Percentiles rank a stretch among this genome's conserved stretches.
These are phyloP conservation scores for Collybiopsis confluens DNA, from an alignment of 768 basidiomycete genomes.

Conservation along the genomic window DNA sequence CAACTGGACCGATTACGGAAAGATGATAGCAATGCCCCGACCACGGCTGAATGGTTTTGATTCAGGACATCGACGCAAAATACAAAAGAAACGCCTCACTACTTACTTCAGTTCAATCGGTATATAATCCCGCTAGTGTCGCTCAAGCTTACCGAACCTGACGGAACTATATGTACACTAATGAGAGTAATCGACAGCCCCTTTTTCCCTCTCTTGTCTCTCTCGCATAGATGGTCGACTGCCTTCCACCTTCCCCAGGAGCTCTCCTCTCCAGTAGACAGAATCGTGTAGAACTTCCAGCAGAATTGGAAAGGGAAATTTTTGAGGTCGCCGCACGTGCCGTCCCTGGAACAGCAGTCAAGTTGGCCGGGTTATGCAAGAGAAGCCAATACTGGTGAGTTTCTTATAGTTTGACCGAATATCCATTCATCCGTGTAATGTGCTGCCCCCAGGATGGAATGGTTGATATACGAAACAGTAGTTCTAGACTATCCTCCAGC, in stretches of 20 bases:
- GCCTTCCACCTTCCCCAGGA: background rate
- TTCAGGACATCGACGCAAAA: too few species aligned
- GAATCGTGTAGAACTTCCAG: conserved; percentile 19
- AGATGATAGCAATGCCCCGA: too few species aligned
- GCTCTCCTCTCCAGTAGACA: background rate
- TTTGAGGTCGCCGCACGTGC: conserved; percentile 26
- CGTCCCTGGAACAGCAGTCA: conserved; percentile 20
- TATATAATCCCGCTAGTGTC: background rate
- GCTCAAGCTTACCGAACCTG: background rate
- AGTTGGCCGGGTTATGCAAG: conserved; percentile 22
- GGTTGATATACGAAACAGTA: conserved; percentile 27
- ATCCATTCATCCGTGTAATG: conserved; percentile 20
- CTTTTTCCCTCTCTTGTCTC: background rate
- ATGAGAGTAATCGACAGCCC: too few species aligned
- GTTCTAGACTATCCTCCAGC: conserved; percentile 18
- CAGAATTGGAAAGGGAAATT: conserved; percentile 29
- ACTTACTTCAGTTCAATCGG: too few species aligned
- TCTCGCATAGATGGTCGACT: background rate
- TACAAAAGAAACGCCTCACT: too few species aligned
- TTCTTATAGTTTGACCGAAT: background rate
- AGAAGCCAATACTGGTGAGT: conserved; percentile 16
- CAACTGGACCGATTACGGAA: too few species aligned
- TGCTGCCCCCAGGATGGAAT: conserved; percentile 27
- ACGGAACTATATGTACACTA: background rate
- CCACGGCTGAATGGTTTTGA: too few species aligned